Base-by-base conservation (phyloP, 768 basidiomycete species). In the Suillus variegatus region DNA sequence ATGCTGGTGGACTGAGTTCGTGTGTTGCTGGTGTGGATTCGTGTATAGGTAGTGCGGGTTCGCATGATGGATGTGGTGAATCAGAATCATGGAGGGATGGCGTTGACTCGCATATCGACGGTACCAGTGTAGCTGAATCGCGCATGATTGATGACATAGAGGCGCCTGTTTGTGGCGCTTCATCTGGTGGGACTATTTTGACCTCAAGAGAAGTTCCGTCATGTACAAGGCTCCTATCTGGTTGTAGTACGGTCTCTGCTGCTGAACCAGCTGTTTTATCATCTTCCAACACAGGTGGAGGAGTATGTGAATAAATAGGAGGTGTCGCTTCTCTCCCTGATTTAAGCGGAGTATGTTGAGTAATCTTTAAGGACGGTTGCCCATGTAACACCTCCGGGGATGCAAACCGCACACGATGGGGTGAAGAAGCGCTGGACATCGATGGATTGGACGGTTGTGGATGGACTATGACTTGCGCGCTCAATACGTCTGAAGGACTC, bases 341-440 rank as follows among this genome's bases (percentile, higher is more conserved):
- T 41, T 58, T 9, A 18, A 41, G 22, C 10, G 57, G 22, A 25
- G n/a, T 4, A 57, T 22, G 36, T 8, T 40, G 7, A 22, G 38
- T 25, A 13, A 9, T 18, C 57, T 12, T 63, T 58, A 75, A 6
- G 38, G 65, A 49, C 20, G 72, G 67, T 8, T 68, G 46, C 6
- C 62, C 70, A 38, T 35, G 36, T 49, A 73, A 46, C 49, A 75
- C 55, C 54, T 78, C 77, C 4, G 77, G 77, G 3, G 77, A 77
- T 4, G 70, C 71, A 40, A 77, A 78, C 38, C 76, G 68, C 56
- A 77, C 77, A 1, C 65, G 72, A 60, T 71, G 41, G 3, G 40
- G 18, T 44, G 74, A 40, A 18, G 65, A 41, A 58, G 8, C 38
- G 38, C 7, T 25, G 6, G 38, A 22, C 20, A 18, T 40, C 7